phyloP scores from a whole-genome alignment of 2,329 filamentous ascomycete genomes.

The Penicillium occitanis region DNA sequence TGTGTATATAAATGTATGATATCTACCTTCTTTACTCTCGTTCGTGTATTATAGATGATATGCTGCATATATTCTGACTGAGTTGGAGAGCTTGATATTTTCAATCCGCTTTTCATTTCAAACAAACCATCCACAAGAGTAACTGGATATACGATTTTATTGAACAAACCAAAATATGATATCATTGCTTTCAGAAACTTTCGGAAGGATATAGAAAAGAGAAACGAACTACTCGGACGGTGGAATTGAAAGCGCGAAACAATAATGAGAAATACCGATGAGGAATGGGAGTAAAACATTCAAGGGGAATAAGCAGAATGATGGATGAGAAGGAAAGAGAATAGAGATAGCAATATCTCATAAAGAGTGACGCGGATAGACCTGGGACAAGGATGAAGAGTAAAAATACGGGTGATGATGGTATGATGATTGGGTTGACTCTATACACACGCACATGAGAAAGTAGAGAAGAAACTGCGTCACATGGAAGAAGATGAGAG shows the following conservation, averaged over 20 bases:
- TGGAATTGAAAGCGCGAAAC: neutral
- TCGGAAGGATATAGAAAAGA: neutral
- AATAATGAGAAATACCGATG: neutral
- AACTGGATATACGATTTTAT: neutral
- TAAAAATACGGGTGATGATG: neutral
- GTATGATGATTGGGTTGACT: constrained; percentile 1
- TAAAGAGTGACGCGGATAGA: neutral
- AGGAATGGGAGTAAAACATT: neutral
- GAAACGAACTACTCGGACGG: neutral
- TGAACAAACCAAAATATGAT: constrained; percentile 11
- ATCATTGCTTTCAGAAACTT: neutral
- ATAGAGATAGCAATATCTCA: neutral
- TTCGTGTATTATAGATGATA: neutral
- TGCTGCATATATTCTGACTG: too few relatives aligned
- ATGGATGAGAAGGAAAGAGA: neutral
- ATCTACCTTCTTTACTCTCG: neutral
- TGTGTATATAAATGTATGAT: neutral
- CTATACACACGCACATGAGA: constrained; percentile 8
- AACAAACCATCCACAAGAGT: neutral
- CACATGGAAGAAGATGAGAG: neutral
- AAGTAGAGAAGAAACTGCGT: neutral
- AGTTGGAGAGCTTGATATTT: neutral
- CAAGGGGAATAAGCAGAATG: neutral
- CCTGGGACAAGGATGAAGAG: neutral
- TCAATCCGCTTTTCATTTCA: neutral